Evolutionary conservation across 257 asterid genomes (phyloP), one percentile per base, ranked within the genome.

Genomic region (Solanum clarkiae): DNA sequence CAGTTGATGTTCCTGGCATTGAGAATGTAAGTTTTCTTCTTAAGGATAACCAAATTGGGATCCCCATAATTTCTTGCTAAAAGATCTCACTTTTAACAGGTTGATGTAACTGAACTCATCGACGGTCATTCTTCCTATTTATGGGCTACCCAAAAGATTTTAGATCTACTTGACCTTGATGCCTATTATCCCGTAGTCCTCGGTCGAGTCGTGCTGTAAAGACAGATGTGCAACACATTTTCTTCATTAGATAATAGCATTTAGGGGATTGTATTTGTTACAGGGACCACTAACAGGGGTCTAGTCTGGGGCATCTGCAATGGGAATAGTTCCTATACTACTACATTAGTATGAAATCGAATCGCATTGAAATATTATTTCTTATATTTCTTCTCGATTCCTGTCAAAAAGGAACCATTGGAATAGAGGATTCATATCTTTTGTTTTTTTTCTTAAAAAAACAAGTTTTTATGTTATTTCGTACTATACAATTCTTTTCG

Each of bases 41-140:
- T 8, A 18, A 8, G 10, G 18, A 13, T 62, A 51, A 59, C 71
- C 59, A 22, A 4, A 82, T 17, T 59, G 12, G 51, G 14, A 53
- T 18, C 47, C 40, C 24, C 72, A 1, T 32, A 18, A 22, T 66
- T 47, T 47, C 14, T 49, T 55, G 44, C 80, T 24, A 22, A 82
- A 47, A 24, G 13, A 22, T 26, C 57, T 85, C 20, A 24, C 82
- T 60, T 75, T 20, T 68, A 54, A 80, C 94, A 95, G 99, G 98
- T 93, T 20, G 95, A 95, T 60, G 98, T 91, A 44, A 93, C 98
- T 49, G 94, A 92, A 85, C 89, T 93, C 47, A 93, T 94, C 5
- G 99, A 94, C 56, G 98, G 99, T 18, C 99, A 95, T 92, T 95
- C 99, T 22, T 91, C 98, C 80, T 95, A 95, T 84, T 89, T 94